A percentile compares a stretch with the other conserved stretches of the same genome.
Conservation (phyloP, 1,284 basidiomycete species). For the Cutaneotrichosporon dermatis region DNA sequence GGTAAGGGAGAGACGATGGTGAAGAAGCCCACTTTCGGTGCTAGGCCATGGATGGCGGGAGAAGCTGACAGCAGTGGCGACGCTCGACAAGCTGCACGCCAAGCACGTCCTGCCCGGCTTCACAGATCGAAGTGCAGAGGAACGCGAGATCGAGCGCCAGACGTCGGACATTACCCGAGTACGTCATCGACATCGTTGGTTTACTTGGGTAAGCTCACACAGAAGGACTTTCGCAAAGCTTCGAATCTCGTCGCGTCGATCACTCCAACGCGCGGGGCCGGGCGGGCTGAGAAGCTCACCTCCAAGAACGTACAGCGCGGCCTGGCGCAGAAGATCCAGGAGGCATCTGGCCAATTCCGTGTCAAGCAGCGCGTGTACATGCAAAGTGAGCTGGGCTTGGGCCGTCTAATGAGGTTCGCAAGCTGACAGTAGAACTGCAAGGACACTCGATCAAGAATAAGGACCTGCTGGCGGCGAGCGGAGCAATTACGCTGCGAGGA, state of each 20-base stretch:
- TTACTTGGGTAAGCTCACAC: conserved; percentile 6
- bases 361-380: conserved; percentile 98
- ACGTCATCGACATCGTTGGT: conserved; percentile 16
- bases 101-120: conserved; percentile 95
- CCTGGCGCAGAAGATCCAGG: conserved; percentile 89
- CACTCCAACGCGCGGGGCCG: conserved; percentile 46
- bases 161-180: conserved; percentile 86
- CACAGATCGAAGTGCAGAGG: conserved; percentile 85
- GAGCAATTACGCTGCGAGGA: conserved; percentile 72
- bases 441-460: conserved; percentile 93
- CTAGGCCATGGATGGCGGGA: background rate
- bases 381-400: conserved; percentile 65
- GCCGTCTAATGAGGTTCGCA: too few species aligned
- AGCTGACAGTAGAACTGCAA: conserved; percentile 63
- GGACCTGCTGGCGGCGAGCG: conserved; percentile 74
- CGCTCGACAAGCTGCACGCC: conserved; percentile 88
- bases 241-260: conserved; percentile 63
- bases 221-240: conserved; percentile 77
- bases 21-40: too few species aligned
- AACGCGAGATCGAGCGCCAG: conserved; percentile 83
- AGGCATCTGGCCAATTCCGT: conserved; percentile 84
- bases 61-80: conserved; percentile 55
- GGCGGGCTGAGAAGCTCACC: conserved; percentile 60
- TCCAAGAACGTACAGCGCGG: conserved; percentile 96
- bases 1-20: conserved; percentile 55